Evolutionary conservation across 2,329 filamentous ascomycete species (phyloP), one percentile per base, ranked within the genome.

Genomic region (Aspergillus pseudotamarii): DNA sequence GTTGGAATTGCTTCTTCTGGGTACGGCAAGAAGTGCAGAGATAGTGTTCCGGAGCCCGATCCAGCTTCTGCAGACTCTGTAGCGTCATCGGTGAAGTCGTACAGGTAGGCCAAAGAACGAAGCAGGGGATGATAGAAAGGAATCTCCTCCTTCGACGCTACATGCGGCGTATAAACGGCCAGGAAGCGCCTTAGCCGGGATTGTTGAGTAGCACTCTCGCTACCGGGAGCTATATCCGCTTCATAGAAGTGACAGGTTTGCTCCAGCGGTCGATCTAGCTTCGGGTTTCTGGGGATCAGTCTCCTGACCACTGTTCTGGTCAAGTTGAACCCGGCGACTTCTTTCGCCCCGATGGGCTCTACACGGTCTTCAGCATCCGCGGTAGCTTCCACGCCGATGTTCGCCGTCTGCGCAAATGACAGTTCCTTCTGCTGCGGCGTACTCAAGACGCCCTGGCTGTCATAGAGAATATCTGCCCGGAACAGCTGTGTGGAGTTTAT

Each of bases 81-180:
- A 43, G 61, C 57, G 23, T 64, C 53, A 43, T 54, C 16, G 10
- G 65, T 64, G 59, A 41, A 75, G 41, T 86, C 86, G 76, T 96
- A 92, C 9, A 93, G 80, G 68, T 95, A 94, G 6, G 89, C 92
- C 28, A 97, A 83, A 14, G 87, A 88, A 58, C 84, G 85, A 26
- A 96, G 89, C 58, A 85, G 83, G 26, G 94, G 94, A 73, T 97
- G 94, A 77, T 97, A 98, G 78, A 91, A 97, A 1, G 94, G 94
- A 65, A 95, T 84, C 3, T 90, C 85, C 16, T 85, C 82, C 12
- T 84, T 80, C 1, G 80, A 80, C 36, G 83, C 76, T 10, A 88
- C 83, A 76, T 97, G 93, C 9, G 94, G 93, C 6, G 91, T 83
- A 75, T 96, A 97, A 38, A 96, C 77, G 19, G 96, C 87, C 58